phyloP scores from a whole-genome alignment of 1,284 basidiomycete genomes.

The Puccinia novopanici region DNA sequence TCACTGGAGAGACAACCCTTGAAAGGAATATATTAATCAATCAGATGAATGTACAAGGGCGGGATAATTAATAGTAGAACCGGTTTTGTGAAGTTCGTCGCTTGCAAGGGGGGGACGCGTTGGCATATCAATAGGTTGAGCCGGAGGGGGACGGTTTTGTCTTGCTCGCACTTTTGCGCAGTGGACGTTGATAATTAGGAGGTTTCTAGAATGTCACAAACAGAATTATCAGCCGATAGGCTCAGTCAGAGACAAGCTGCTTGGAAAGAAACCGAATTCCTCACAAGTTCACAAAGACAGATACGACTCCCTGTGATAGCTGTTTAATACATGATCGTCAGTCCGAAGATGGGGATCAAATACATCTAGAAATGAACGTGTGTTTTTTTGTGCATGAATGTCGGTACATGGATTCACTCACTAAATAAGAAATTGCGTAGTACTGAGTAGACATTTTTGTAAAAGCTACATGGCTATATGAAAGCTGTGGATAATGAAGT shows the following conservation, averaged over 20 bases:
- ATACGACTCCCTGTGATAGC: slow-evolving; percentile 13
- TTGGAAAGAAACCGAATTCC: background rate
- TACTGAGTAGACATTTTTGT: background rate
- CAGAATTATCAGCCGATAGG: background rate
- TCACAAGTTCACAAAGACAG: slow-evolving; percentile 14
- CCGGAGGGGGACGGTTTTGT: background rate
- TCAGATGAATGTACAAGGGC: too few relatives aligned
- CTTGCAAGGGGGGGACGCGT: background rate
- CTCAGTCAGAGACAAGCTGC: background rate
- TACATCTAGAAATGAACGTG: background rate
- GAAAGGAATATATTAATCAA: too few relatives aligned
- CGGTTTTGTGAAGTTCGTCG: background rate
- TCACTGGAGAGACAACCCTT: too few relatives aligned
- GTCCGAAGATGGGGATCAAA: background rate
- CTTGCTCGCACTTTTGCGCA: background rate
- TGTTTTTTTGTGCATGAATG: background rate
- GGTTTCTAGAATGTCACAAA: background rate
- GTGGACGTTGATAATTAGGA: slow-evolving; percentile 1
- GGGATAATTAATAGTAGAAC: too few relatives aligned
- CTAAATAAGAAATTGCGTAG: background rate
- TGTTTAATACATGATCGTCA: background rate
- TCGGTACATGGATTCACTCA: background rate
- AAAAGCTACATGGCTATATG: slow-evolving; percentile 1
- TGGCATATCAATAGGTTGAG: background rate
- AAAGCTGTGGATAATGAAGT: background rate